Evolutionary conservation across 495 filamentous ascomycete species (phyloP).

Genomic region (Tetracladium setigerum): DNA sequence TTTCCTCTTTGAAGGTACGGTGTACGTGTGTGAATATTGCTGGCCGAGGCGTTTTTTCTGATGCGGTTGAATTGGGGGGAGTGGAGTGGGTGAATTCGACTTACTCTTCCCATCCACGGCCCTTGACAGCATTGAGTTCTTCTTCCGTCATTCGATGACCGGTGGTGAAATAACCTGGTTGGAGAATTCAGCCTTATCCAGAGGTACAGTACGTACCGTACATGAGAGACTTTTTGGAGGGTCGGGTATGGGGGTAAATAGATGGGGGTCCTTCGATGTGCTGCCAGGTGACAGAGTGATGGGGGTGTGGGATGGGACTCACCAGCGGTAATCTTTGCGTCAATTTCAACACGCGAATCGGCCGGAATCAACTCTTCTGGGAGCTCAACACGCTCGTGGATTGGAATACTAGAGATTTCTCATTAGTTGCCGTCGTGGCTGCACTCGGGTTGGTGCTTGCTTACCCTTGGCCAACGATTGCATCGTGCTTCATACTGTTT

Average conservation of each 20-base stretch:
- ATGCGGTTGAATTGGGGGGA: not conserved
- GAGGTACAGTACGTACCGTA: not conserved
- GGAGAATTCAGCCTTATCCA: slow-evolving; percentile 24
- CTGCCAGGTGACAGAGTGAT: not conserved
- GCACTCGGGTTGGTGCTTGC: slow-evolving; percentile 10
- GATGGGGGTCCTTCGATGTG: not conserved
- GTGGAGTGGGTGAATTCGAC: slow-evolving; percentile 16
- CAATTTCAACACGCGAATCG: slow-evolving; percentile 94
- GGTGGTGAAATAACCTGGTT: slow-evolving; percentile 67
- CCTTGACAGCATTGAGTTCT: slow-evolving; percentile 76
- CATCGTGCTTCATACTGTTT: slow-evolving; percentile 92
- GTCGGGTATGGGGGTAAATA: slow-evolving; percentile 1
- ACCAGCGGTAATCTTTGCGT: slow-evolving; percentile 98
- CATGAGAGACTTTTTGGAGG: not conserved
- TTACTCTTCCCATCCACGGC: slow-evolving; percentile 88
- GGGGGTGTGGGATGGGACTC: slow-evolving; percentile 35
- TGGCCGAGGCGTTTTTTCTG: not conserved
- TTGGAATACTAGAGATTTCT: slow-evolving; percentile 58
- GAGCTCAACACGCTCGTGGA: slow-evolving; percentile 86
- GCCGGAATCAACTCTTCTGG: slow-evolving; percentile 91
- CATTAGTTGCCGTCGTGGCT: not conserved
- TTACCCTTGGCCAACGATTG: slow-evolving; percentile 87
- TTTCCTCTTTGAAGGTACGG: not conserved
- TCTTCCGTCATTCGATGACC: slow-evolving; percentile 84
- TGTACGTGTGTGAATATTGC: not conserved